Conservation (phyloP, 2,329 filamentous ascomycete genomes). For the Corynespora cassiicola region DNA sequence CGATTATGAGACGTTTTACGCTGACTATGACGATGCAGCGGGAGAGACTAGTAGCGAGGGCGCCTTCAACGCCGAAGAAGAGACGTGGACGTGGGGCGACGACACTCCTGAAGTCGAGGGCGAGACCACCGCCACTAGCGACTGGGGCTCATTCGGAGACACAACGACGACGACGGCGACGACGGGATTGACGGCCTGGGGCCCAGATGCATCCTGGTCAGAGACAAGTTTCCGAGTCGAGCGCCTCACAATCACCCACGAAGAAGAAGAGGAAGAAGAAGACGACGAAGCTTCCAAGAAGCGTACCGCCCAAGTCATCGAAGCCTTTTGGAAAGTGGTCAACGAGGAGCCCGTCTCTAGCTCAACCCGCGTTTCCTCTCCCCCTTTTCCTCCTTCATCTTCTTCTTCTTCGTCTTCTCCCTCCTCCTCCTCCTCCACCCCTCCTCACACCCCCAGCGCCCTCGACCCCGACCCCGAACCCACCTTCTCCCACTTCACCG, state of each 20-base stretch:
- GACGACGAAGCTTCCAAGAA: background rate
- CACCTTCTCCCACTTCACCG: too few relatives aligned
- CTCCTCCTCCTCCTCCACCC: conserved; percentile 1
- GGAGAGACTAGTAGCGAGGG: too few relatives aligned
- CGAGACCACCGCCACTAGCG: too few relatives aligned
- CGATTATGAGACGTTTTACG: conserved; percentile 7
- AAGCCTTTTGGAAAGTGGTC: conserved; percentile 16
- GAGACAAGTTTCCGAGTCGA: too few relatives aligned
- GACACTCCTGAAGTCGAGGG: too few relatives aligned
- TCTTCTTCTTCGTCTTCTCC: too few relatives aligned
- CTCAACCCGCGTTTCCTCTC: too few relatives aligned
- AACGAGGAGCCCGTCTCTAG: too few relatives aligned
- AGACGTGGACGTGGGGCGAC: conserved; percentile 12
- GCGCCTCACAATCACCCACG: conserved; percentile 1
- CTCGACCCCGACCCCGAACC: too few relatives aligned
- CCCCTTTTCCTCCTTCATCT: too few relatives aligned
- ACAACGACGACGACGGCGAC: background rate
- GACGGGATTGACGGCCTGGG: conserved; percentile 8
- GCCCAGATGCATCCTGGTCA: conserved; percentile 4
- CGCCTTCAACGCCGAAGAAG: conserved; percentile 9
- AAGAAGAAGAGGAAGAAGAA: background rate
- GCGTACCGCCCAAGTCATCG: conserved; percentile 7
- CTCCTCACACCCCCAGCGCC: too few relatives aligned
- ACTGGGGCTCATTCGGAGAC: too few relatives aligned
- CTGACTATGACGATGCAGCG: background rate